Evolutionary conservation across 352 stramenopile species (phyloP).

Genomic region (Globisporangium acanthophoron): DNA sequence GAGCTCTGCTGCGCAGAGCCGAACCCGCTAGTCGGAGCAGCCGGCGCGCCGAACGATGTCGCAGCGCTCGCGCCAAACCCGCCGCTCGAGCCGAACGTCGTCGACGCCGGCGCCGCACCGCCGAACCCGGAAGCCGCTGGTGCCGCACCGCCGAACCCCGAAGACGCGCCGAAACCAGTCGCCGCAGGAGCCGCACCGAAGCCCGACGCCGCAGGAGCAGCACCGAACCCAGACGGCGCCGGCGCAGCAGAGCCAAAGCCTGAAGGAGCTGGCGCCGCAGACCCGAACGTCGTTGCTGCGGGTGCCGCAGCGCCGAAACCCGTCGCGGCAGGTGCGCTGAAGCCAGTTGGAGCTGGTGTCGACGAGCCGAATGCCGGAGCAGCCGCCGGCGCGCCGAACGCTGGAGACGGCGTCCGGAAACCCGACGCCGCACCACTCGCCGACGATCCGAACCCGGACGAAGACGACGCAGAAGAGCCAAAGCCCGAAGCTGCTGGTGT

Average conservation of each 20-base stretch:
- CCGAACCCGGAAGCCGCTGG: neutral
- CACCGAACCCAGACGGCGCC: slow-evolving; percentile 29
- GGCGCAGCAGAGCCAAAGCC: slow-evolving; percentile 13
- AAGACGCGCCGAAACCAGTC: neutral
- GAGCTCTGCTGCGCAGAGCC: slow-evolving; percentile 1
- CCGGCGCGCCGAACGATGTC: slow-evolving; percentile 23
- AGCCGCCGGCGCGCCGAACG: slow-evolving; percentile 12
- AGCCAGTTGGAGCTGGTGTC: slow-evolving; percentile 8
- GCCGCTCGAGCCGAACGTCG: slow-evolving; percentile 1
- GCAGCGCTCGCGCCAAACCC: slow-evolving; percentile 14
- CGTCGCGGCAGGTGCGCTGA: slow-evolving; percentile 10
- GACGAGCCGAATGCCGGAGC: neutral
- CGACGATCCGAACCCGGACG: slow-evolving; percentile 28
- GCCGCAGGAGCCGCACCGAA: slow-evolving; percentile 3
- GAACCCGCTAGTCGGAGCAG: slow-evolving; percentile 6
- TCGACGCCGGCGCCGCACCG: neutral
- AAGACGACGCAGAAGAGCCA: slow-evolving; percentile 26
- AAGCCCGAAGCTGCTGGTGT: slow-evolving; percentile 31
- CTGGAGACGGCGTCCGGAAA: slow-evolving; percentile 1
- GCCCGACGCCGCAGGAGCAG: slow-evolving; percentile 7
- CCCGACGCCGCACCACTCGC: slow-evolving; percentile 17
- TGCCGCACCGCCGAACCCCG: slow-evolving; percentile 11
- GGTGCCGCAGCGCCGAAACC: slow-evolving; percentile 11
- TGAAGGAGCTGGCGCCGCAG: slow-evolving; percentile 3
- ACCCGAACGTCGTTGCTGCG: neutral